phyloP scores from a whole-genome alignment of 2,329 filamentous ascomycete species.

The Scolecobasidium constrictum region DNA sequence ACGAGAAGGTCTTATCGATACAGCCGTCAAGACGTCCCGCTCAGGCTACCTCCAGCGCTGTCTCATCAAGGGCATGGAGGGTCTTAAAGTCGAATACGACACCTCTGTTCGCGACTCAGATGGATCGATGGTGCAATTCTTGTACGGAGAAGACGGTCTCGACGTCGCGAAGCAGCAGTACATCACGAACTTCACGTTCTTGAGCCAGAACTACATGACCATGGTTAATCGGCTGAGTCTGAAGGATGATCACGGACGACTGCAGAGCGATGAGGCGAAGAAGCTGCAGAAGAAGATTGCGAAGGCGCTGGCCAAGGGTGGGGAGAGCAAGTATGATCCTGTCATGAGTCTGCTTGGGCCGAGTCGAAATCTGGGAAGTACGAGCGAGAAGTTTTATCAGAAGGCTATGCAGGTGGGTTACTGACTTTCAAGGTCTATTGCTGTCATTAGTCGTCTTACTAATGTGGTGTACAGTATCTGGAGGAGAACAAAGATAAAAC shows the following conservation, averaged over 20 bases:
- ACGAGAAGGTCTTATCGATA: slow-evolving; percentile 96
- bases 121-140: slow-evolving; percentile 83
- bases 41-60: slow-evolving; percentile 95
- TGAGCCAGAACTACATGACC: slow-evolving; percentile 62
- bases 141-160: slow-evolving; percentile 93
- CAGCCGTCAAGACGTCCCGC: slow-evolving; percentile 93
- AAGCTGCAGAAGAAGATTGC: slow-evolving; percentile 44
- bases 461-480: slow-evolving; percentile 47
- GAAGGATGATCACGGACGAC: slow-evolving; percentile 34
- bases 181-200: slow-evolving; percentile 79
- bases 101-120: slow-evolving; percentile 90
- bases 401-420: slow-evolving; percentile 48
- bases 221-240: slow-evolving; percentile 31
- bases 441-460: slow-evolving; percentile 6
- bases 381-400: slow-evolving; percentile 75
- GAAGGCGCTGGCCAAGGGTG: not conserved
- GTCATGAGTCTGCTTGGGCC: slow-evolving; percentile 64
- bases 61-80: slow-evolving; percentile 98
- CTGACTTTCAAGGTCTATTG: not conserved
- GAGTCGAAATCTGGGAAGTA: slow-evolving; percentile 68
- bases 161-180: slow-evolving; percentile 94
- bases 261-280: slow-evolving; percentile 56
- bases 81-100: slow-evolving; percentile 83
- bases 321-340: slow-evolving; percentile 57
- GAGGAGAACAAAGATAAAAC: slow-evolving; percentile 59